Evolutionary conservation across 192 early-diverging fungal genomes (phyloP).

Genomic region (Funneliformis geosporum): DNA sequence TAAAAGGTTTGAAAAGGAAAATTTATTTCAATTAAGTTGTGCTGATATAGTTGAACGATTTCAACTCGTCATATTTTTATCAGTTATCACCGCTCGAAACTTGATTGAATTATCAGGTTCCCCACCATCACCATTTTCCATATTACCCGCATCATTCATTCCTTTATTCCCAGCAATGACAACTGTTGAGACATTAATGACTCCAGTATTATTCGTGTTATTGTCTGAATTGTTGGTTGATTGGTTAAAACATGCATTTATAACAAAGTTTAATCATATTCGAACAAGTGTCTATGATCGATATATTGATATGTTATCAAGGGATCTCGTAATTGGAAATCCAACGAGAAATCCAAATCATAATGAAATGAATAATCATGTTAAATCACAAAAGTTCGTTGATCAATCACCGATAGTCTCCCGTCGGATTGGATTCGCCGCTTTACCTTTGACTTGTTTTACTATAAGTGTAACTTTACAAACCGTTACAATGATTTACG

Average conservation of each 20-base stretch:
- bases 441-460: constrained; percentile 76
- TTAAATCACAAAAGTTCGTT: constrained; percentile 48
- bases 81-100: constrained; percentile 90
- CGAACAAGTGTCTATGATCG: constrained; percentile 82
- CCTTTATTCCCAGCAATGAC: constrained; percentile 67
- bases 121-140: constrained; percentile 60
- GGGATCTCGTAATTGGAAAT: constrained; percentile 74
- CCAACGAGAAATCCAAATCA: constrained; percentile 29
- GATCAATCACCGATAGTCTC: constrained; percentile 79
- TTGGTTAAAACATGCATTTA: constrained; percentile 98
- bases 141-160: constrained; percentile 61
- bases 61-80: constrained; percentile 83
- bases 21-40: constrained; percentile 93
- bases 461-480: constrained; percentile 20
- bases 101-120: constrained; percentile 81
- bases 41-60: constrained; percentile 96
- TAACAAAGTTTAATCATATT: constrained; percentile 96
- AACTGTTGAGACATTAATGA: constrained; percentile 67
- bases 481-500: constrained; percentile 34
- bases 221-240: constrained; percentile 91
- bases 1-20: constrained; percentile 95
- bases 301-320: constrained; percentile 85
- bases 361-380: not conserved
- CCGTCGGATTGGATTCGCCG: constrained; percentile 77
- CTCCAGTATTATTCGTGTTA: constrained; percentile 84